Evolutionary conservation across 768 basidiomycete species (phyloP), one percentile per base, ranked within the genome.

Genomic region (Hydnomerulius pinastri): DNA sequence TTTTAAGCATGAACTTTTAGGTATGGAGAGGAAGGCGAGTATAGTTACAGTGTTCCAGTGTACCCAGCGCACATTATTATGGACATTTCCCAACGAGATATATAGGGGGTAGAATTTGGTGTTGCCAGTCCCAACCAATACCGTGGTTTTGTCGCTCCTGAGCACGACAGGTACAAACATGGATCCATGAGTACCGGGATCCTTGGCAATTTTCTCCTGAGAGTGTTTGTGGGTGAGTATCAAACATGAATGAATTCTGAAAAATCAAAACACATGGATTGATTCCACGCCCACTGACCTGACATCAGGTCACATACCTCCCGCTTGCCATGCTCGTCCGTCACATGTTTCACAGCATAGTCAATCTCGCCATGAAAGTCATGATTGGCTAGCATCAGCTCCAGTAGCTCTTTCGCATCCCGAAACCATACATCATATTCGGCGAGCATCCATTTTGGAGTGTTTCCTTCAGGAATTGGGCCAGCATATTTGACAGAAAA

Each of bases 401-500:
- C n/a, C n/a, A n/a, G n/a, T n/a, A n/a, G n/a, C n/a, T n/a, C n/a
- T n/a, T n/a, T n/a, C n/a, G n/a, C n/a, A 50, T 75, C 55, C 0
- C 59, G 60, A 35, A 20, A 55, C 61, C 61, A 66, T 3, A 68
- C 53, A 20, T 64, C 60, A 38, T 62, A 63, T 2, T 57, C 42
- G 3, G 50, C 56, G 0, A 36, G 48, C 66, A 64, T 70, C 69
- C 67, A 70, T 3, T 49, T 21, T 8, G 63, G 60, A 5, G 28
- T 21, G 6, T n/a, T n/a, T n/a, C 52, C 46, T 11, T 55, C 53
- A 5, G 48, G 48, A 3, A 53, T 20, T 0, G 32, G 40, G 1
- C 64, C 66, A 0, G 45, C 44, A 27, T 72, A 74, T 5, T 48
- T 40, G 12, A 71, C 41, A 1, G 55, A 43, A 46, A 77, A 70